Evolutionary conservation across 352 stramenopile species (phyloP).

Genomic region (Globisporangium mamillatum): DNA sequence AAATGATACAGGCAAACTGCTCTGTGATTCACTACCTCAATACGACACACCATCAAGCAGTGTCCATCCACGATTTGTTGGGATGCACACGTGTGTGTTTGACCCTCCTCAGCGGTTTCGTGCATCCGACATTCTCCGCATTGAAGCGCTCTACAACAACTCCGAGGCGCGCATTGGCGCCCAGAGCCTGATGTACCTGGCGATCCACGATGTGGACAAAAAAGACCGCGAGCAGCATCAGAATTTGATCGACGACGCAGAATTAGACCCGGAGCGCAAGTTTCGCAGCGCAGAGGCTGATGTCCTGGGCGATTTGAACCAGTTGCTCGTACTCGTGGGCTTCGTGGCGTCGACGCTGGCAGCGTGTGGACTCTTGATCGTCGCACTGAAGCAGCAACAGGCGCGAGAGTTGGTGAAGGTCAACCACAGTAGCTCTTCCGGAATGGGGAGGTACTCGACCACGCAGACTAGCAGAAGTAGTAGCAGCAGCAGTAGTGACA

Average conservation of each 20-base stretch:
- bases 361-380: neutral
- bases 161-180: slow-evolving; percentile 13
- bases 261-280: neutral
- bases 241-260: neutral
- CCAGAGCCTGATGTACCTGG: slow-evolving; percentile 12
- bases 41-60: neutral
- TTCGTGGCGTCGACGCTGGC: neutral
- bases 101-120: neutral
- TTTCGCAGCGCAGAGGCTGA: slow-evolving; percentile 7
- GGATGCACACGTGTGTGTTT: slow-evolving; percentile 11
- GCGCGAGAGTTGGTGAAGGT: neutral
- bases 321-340: slow-evolving; percentile 2
- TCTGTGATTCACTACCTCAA: slow-evolving; percentile 8
- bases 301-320: slow-evolving; percentile 9
- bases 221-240: slow-evolving; percentile 4
- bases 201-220: slow-evolving; percentile 9
- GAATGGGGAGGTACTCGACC: neutral
- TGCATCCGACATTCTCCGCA: slow-evolving; percentile 5
- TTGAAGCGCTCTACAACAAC: slow-evolving; percentile 13
- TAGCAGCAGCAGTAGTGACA: neutral
- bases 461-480: neutral
- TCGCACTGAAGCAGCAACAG: slow-evolving; percentile 7
- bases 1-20: neutral
- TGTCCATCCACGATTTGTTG: neutral
- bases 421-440: neutral